Percentiles rank a stretch among this genome's conserved stretches.
Evolutionary conservation across 306 rosid genomes (phyloP).

Genomic region (Arachis hypogaea): DNA sequence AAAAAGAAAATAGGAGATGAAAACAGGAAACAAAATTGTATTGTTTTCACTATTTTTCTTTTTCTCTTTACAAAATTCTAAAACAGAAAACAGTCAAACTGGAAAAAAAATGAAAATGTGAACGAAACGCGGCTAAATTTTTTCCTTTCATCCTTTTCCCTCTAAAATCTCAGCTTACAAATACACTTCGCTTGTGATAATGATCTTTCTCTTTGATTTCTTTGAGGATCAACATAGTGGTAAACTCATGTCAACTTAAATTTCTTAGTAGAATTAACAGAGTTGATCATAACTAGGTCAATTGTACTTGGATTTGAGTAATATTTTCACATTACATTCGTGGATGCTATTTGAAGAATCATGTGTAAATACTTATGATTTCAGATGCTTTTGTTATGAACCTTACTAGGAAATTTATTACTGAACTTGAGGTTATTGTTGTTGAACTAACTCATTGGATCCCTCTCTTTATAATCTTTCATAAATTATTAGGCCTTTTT

Average conservation of each 20-base stretch:
- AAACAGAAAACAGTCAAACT: neutral
- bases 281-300: conserved; percentile 7
- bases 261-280: conserved; percentile 17
- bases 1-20: no score
- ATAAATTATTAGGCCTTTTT: no score
- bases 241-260: conserved; percentile 20
- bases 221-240: conserved; percentile 14
- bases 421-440: no score
- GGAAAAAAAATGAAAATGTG: no score
- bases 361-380: neutral
- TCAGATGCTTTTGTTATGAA: neutral
- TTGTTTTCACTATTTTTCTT: no score
- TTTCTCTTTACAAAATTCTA: neutral
- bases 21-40: no score
- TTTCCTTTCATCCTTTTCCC: no score
- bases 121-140: no score
- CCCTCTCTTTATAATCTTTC: no score
- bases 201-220: conserved; percentile 29
- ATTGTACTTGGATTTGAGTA: neutral
- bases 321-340: neutral
- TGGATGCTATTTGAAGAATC: neutral
- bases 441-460: no score
- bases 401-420: neutral
- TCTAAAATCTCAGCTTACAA: no score
- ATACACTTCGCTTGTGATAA: conserved; percentile 10